These are phyloP conservation scores for Cordyceps cateniannulata DNA, from an alignment of 2,329 filamentous ascomycete species.

Conservation along the genomic window DNA sequence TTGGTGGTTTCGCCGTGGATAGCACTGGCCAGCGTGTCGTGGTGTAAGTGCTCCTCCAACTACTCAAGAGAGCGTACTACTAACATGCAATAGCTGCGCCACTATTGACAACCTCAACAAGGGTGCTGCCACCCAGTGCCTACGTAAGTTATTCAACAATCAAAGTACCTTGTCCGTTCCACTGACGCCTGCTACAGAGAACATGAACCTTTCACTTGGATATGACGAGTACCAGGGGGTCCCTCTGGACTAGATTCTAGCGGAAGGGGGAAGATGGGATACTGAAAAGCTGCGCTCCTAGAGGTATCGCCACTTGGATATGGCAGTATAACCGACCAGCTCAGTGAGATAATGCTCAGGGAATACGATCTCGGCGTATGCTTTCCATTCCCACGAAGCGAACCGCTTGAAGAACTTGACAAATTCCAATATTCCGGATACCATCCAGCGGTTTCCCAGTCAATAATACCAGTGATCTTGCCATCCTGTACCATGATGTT, in stretches of 20 bases:
- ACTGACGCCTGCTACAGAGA: constrained; percentile 2
- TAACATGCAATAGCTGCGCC: constrained; percentile 46
- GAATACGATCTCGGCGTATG: constrained; percentile 16
- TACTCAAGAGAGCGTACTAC: neutral
- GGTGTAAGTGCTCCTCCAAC: constrained; percentile 35
- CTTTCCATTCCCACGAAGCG: neutral
- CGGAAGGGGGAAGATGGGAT: neutral
- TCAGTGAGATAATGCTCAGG: constrained; percentile 12
- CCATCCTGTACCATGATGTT: neutral
- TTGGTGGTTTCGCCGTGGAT: constrained; percentile 93
- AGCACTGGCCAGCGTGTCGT: constrained; percentile 84
- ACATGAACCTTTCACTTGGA: constrained; percentile 13
- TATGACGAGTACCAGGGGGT: constrained; percentile 11
- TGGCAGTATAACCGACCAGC: constrained; percentile 14
- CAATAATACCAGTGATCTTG: neutral
- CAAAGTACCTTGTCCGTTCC: neutral
- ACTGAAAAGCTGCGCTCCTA: neutral
- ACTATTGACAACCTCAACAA: constrained; percentile 94
- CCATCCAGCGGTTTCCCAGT: neutral
- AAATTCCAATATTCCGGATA: neutral
- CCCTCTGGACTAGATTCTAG: neutral
- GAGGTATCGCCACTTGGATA: constrained; percentile 13
- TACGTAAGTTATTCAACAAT: constrained; percentile 56
- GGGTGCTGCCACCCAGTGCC: constrained; percentile 85
- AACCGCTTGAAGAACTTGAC: neutral